These are phyloP conservation scores for Talaromyces rugulosus DNA, from an alignment of 2,329 filamentous ascomycete species.

Conservation along the genomic window DNA sequence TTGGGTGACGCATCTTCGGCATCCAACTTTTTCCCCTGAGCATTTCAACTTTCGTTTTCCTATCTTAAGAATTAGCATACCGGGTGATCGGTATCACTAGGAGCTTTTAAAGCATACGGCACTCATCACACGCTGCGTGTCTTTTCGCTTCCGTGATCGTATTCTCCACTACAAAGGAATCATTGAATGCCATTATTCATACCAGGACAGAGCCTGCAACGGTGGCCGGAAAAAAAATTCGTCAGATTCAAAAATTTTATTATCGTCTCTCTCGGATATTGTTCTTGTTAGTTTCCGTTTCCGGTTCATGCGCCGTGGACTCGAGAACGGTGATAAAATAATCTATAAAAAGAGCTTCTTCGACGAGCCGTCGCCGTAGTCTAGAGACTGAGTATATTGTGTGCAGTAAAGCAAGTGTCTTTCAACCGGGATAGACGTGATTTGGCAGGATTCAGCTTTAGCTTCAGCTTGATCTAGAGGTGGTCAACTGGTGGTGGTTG, in stretches of 20 bases:
- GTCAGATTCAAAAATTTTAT: not conserved
- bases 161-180: conserved; percentile 13
- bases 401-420: not conserved
- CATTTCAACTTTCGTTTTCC: conserved; percentile 48
- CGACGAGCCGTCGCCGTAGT: not conserved
- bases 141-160: conserved; percentile 31
- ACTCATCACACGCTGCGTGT: conserved; percentile 48
- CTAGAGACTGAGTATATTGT: not conserved
- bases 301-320: not conserved
- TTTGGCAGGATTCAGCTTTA: not conserved
- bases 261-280: not conserved
- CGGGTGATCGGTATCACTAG: not conserved
- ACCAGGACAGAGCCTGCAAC: not conserved
- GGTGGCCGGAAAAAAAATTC: not conserved
- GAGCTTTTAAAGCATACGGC: conserved; percentile 33
- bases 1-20: conserved; percentile 40
- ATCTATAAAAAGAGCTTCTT: not conserved
- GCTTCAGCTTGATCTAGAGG: not conserved
- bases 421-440: not conserved
- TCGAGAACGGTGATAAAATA: not conserved
- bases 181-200: conserved; percentile 1
- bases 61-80: conserved; percentile 19
- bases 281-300: not conserved
- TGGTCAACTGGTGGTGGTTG: not conserved
- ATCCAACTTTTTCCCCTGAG: conserved; percentile 42